phyloP scores from a whole-genome alignment of 768 basidiomycete genomes.

The Amyloporia xantha region DNA sequence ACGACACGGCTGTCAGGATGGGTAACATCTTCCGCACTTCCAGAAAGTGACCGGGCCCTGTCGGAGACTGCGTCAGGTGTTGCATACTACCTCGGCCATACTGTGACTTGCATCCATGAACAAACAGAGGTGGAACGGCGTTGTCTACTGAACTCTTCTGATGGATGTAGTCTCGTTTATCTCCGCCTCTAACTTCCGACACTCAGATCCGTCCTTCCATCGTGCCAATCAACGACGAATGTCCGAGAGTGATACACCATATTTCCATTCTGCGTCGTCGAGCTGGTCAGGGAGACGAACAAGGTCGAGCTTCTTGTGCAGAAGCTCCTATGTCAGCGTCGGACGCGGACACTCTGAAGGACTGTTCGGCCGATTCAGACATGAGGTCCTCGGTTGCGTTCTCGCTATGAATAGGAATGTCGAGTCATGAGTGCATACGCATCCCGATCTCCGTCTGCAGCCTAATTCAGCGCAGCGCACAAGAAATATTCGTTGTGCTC shows the following conservation, averaged over 20 bases:
- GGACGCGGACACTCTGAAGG: slow-evolving; percentile 19
- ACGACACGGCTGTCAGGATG: slow-evolving; percentile 34
- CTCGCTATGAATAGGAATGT: too few relatives aligned
- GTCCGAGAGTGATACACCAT: slow-evolving; percentile 37
- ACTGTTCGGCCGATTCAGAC: slow-evolving; percentile 10
- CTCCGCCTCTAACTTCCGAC: slow-evolving; percentile 46
- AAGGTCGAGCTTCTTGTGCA: slow-evolving; percentile 20
- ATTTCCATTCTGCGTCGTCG: slow-evolving; percentile 20
- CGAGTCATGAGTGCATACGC: too few relatives aligned
- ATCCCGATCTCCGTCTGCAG: too few relatives aligned
- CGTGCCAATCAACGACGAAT: slow-evolving; percentile 39
- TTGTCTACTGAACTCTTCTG: slow-evolving; percentile 22
- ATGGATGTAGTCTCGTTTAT: slow-evolving; percentile 49
- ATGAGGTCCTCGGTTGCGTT: too few relatives aligned
- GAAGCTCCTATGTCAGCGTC: slow-evolving; percentile 16
- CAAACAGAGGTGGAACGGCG: slow-evolving; percentile 55
- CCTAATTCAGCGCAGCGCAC: too few relatives aligned
- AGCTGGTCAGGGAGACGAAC: slow-evolving; percentile 23
- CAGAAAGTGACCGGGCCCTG: slow-evolving; percentile 58
- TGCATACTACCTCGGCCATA: background rate
- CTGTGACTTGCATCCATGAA: slow-evolving; percentile 48
- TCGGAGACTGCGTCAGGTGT: slow-evolving; percentile 6
- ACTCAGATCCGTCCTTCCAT: slow-evolving; percentile 52
- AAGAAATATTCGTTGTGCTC: too few relatives aligned
- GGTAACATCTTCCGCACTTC: slow-evolving; percentile 55